Percentiles rank a stretch among this genome's conserved stretches.
These are phyloP conservation scores for Stentor roeselii DNA, from an alignment of 73 alveolate species.

Conservation along the genomic window DNA sequence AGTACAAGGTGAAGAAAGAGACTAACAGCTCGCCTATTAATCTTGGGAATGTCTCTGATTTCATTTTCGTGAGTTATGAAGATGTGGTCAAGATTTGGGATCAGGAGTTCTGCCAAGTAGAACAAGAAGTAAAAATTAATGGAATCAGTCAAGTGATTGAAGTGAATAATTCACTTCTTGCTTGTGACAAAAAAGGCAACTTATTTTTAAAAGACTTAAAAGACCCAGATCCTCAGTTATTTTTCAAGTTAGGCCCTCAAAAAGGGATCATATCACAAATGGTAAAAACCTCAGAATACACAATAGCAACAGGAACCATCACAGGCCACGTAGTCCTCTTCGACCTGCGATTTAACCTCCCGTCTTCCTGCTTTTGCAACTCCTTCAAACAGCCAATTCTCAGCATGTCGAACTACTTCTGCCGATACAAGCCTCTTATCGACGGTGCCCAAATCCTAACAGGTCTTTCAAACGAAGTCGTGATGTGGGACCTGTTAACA, in stretches of 20 bases:
- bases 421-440: not conserved
- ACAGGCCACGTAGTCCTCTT: not conserved
- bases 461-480: not conserved
- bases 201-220: not conserved
- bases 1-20: not conserved
- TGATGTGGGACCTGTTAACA: constrained; percentile 11
- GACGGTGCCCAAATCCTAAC: not conserved
- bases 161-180: no score
- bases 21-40: not conserved
- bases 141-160: not conserved
- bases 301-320: not conserved
- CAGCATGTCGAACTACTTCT: not conserved
- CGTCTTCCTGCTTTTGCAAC: not conserved
- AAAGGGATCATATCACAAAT: not conserved
- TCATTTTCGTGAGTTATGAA: not conserved
- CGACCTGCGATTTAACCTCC: not conserved
- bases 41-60: not conserved
- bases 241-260: not conserved
- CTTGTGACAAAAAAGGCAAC: not conserved
- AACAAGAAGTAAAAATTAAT: not conserved
- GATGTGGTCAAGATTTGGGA: not conserved
- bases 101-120: not conserved
- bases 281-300: not conserved
- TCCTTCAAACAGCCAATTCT: not conserved
- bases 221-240: not conserved